Evolutionary conservation across 139 green algal genomes (phyloP), one percentile per base, ranked within the genome.

Genomic region (Volvox africanus): DNA sequence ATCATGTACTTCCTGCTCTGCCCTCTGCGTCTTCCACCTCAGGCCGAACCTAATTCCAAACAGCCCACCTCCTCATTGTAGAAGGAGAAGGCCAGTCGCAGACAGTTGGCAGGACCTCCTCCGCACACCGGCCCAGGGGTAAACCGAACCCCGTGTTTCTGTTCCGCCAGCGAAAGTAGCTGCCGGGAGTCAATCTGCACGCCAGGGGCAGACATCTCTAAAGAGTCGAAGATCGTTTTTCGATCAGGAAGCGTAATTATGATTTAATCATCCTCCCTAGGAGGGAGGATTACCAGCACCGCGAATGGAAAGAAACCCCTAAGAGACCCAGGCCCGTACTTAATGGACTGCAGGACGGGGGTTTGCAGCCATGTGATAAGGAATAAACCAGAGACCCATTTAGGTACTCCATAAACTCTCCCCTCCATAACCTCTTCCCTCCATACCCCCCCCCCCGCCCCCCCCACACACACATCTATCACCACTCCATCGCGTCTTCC

Each of bases 11-110:
- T 22, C 78, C 44, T 6, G 37, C 37, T 18, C 26, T 22, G 5
- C 6, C 44, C 44, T 22, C 44, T 73, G 11, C 17, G 44, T 50
- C 78, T 44, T 0, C 80, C 28, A 14, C 9, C 80, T 71, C 26
- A 28, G 28, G 12, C 50, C 22, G 36, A 14, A 32, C 36, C 81
- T 73, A 28, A 30, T 28, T 12, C 21, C 65, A 26, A 24, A 24
- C 55, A 30, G 44, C 55, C 24, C 68, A 89, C 86, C 71, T 84
- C 14, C 17, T 78, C 65, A 12, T 26, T 87, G 79, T 94, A 94
- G 69, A 94, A 94, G 6, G 87, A 35, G 68, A 92, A 94, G 32
- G 61, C 68, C 75, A 94, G 69, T 0, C 92, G 69, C 1, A 61
- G 32, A 44, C 87, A 89, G 79, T 92, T 30, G 13, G 36, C 12